A percentile compares a stretch with the other conserved stretches of the same genome.
These are phyloP conservation scores for Barnettozyma botsteinii DNA, from an alignment of 805 yeast species.

Conservation along the genomic window DNA sequence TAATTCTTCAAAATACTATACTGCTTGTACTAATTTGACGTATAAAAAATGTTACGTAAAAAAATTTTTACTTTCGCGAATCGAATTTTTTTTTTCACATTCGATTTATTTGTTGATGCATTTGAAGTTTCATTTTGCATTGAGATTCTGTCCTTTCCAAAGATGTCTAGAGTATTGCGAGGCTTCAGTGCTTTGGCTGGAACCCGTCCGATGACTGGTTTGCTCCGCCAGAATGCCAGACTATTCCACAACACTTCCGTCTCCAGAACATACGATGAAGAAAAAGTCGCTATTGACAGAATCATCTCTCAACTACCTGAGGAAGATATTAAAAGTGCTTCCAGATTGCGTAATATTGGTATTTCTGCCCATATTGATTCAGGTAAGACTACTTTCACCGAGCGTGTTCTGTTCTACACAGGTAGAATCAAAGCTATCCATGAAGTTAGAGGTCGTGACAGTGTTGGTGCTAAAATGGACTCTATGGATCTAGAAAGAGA, in stretches of 20 bases:
- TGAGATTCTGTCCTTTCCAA: too few species aligned
- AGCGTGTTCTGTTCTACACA: constrained; percentile 91
- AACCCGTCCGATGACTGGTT: neutral
- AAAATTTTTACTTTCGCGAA: too few species aligned
- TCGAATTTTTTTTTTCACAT: neutral
- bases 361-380: constrained; percentile 98
- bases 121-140: too few species aligned
- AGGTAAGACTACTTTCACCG: constrained; percentile 97
- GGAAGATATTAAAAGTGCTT: constrained; percentile 45
- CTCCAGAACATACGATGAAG: constrained; percentile 57
- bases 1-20: too few species aligned
- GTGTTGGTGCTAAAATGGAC: constrained; percentile 99
- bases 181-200: constrained; percentile 4
- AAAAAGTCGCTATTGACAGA: constrained; percentile 60
- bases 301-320: constrained; percentile 44
- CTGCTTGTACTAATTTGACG: too few species aligned
- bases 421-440: constrained; percentile 96
- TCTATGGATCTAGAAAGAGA: constrained; percentile 98
- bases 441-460: constrained; percentile 94
- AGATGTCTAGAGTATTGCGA: constrained; percentile 17
- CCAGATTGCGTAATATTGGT: constrained; percentile 85
- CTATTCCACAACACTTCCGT: constrained; percentile 29
- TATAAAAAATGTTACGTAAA: too few species aligned
- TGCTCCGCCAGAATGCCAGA: constrained; percentile 14
- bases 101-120: neutral